Percentiles rank a stretch among this genome's conserved stretches.
These are phyloP conservation scores for Microsporum audouinii DNA, from an alignment of 2,329 filamentous ascomycete genomes.

Conservation along the genomic window DNA sequence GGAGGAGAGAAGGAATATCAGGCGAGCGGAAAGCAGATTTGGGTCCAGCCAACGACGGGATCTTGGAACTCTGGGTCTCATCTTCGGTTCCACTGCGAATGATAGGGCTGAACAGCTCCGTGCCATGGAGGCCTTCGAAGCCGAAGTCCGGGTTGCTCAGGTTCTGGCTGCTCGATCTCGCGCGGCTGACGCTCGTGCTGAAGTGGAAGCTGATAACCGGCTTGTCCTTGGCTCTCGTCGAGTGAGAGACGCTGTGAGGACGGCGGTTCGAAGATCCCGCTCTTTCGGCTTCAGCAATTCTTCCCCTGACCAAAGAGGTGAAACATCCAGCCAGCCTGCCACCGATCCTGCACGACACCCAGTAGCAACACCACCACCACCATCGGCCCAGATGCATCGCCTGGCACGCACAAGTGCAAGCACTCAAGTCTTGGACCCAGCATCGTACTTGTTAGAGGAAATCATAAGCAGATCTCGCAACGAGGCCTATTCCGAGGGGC, in stretches of 20 bases:
- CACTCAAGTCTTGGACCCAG: background rate
- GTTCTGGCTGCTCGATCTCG: too few relatives aligned
- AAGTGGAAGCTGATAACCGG: too few relatives aligned
- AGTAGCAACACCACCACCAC: background rate
- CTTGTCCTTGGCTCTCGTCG: background rate
- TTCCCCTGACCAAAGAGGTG: background rate
- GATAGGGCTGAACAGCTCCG: too few relatives aligned
- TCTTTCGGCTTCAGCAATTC: background rate
- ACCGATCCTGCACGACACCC: background rate
- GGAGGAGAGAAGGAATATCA: constrained; percentile 5
- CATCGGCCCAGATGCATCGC: background rate
- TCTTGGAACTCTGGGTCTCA: too few relatives aligned
- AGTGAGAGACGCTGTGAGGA: background rate
- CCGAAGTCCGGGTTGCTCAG: too few relatives aligned
- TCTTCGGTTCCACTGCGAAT: too few relatives aligned
- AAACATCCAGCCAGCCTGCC: background rate
- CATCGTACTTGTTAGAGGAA: constrained; percentile 9
- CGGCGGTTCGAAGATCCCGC: background rate
- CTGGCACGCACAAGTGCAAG: background rate
- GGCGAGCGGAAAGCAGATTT: constrained; percentile 11
- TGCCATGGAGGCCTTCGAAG: too few relatives aligned
- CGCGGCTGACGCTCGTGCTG: too few relatives aligned
- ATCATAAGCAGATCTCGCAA: constrained; percentile 10
- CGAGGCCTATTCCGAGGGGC: constrained; percentile 8
- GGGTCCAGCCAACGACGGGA: background rate